phyloP scores from a whole-genome alignment of 164 flowering plant genomes.

The Pachysandra terminalis region DNA sequence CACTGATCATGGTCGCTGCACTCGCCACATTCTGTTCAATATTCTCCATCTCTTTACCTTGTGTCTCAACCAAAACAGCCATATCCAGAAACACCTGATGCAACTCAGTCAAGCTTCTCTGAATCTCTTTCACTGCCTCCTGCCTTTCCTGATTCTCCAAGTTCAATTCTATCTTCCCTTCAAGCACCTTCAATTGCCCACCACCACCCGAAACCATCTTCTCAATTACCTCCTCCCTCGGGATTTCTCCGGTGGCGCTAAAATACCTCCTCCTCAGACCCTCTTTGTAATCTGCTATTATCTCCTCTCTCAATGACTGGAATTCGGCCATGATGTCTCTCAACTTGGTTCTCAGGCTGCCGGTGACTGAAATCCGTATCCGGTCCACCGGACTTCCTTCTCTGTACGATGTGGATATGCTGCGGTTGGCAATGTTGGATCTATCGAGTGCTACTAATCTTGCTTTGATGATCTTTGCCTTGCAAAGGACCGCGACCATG shows the following conservation, averaged over 20 bases:
- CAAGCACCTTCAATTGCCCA: slow-evolving; percentile 31
- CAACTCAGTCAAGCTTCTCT: slow-evolving; percentile 62
- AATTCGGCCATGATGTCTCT: slow-evolving; percentile 66
- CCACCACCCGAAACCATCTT: slow-evolving; percentile 36
- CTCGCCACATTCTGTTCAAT: slow-evolving; percentile 60
- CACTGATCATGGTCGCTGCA: slow-evolving; percentile 45
- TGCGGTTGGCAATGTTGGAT: slow-evolving; percentile 43
- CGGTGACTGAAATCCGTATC: slow-evolving; percentile 54
- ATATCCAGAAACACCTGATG: slow-evolving; percentile 85
- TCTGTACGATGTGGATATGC: slow-evolving; percentile 20
- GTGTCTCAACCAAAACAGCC: slow-evolving; percentile 75
- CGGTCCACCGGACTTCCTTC: slow-evolving; percentile 61
- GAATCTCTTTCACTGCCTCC: slow-evolving; percentile 59
- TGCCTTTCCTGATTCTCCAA: slow-evolving; percentile 53
- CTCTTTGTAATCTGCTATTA: slow-evolving; percentile 50
- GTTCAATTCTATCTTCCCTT: slow-evolving; percentile 27
- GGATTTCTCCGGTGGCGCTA: slow-evolving; percentile 42
- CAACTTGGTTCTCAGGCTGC: slow-evolving; percentile 55
- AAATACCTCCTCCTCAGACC: slow-evolving; percentile 52
- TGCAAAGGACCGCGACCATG: slow-evolving; percentile 50
- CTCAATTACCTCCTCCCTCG: slow-evolving; percentile 44
- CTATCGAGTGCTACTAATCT: slow-evolving; percentile 54
- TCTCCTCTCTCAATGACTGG: slow-evolving; percentile 47
- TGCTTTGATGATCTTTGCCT: slow-evolving; percentile 51
- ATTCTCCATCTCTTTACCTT: slow-evolving; percentile 61